Evolutionary conservation across 371 early-diverging fungal genomes (phyloP), one percentile per base, ranked within the genome.

Genomic region (Mucor racemosus): DNA sequence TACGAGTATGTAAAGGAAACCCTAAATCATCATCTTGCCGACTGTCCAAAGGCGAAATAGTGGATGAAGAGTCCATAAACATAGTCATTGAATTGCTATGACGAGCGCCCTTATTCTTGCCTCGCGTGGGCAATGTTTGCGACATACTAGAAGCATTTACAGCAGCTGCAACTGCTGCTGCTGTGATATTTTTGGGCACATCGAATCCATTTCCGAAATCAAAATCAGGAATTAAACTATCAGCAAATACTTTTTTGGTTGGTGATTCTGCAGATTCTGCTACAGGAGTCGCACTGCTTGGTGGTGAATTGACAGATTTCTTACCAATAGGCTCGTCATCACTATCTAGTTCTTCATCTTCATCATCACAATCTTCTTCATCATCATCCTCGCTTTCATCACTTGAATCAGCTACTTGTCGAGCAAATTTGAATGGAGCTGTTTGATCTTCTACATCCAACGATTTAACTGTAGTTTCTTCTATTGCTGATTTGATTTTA

Each of bases 191-290:
- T 31, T 66, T 69, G 10, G 79, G 69, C 7, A 80, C 76, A 63
- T 80, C 80, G 58, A 80, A 77, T 7, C 80, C 78, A 50, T 80
- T 80, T n/a, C 80, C 81, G 69, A 81, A 81, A 42, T 81, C 81
- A 61, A 81, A 81, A 62, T 81, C 81, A 33, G 78, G 81, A 53
- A 81, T 78, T 15, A 78, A 58, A 14, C 66, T 65, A 33, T 79
- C 71, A 2, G 68, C 74, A 54, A 67, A 44, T 0, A 71, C 65
- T 38, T 64, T 71, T 6, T 66, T 60, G 14, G 41, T 14, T 13
- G 60, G 21, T 4, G 62, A 36, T 19, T 34, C 36, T 6, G 15
- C 19, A 1, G 33, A 8, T 2, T 35, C 36, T 56, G 44, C n/a
- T 11, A 11, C 14, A 17, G 10, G 36, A 2, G 39, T 40, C 9